Base-by-base conservation (phyloP, 345 rosid species). In the Brassica rapa region DNA sequence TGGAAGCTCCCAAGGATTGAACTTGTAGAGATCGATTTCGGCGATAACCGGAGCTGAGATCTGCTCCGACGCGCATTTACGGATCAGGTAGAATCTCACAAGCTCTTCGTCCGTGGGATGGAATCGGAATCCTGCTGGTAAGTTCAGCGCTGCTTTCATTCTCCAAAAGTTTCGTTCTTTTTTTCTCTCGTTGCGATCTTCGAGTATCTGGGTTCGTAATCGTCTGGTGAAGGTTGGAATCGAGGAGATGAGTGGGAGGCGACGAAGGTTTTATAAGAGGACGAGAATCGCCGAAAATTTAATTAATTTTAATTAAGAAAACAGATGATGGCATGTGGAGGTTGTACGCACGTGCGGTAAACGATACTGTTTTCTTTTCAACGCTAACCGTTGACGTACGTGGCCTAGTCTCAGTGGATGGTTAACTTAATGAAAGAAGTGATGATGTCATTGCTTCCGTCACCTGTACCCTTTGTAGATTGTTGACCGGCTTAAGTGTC, bases 91-190 rank as follows among this genome's bases (percentile, higher is more conserved):
- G 80, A 87, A 91, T 76, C 81, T 89, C 74, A 94, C 97, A 35
- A 94, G 77, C 83, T 94, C 98, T 16, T 90, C 97, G 65, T 94
- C 98, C 0, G 98, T 94, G 0, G 98, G 98, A 49, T 94, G 98
- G 64, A 94, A 94, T 86, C 98, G 85, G 86, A 94, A 94, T 33
- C 98, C 98, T 0, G 97, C 82, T 9, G 98, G 98, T 74, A 94
- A 85, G 63, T 87, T 85, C 5, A 94, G 23, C 71, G 83, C 92
- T 4, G 74, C 85, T 77, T 76, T 85, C 90, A 86, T 89, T 83
- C 71, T 68, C 66, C 3, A 30, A 39, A 4, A 62, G 19, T 49
- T n/a, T 14, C 8, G 29, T 59, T 32, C 19, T 35, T 35, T 19
- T 21, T 23, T 55, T 6, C 15, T 16, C 15, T 55, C 10, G n/a